phyloP scores from a whole-genome alignment of 352 stramenopile genomes.

The Globisporangium acanthophoron region DNA sequence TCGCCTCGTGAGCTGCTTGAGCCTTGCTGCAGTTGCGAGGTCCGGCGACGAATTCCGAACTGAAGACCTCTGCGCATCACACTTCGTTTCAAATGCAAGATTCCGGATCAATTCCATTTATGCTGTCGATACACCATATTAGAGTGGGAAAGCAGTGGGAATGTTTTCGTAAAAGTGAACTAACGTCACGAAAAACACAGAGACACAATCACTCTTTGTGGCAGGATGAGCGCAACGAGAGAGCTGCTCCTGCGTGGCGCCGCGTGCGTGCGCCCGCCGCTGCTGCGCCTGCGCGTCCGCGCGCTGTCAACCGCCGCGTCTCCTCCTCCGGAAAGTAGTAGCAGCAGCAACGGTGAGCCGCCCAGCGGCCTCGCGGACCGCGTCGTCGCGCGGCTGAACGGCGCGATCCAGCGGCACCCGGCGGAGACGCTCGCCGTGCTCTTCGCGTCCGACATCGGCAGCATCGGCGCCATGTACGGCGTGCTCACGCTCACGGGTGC shows the following conservation, averaged over 20 bases:
- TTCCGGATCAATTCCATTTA: no score
- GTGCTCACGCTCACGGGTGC: conserved; percentile 55
- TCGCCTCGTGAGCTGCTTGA: neutral
- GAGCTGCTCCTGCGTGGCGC: neutral
- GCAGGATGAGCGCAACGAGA: neutral
- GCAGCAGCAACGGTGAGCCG: neutral
- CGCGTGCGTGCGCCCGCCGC: no score
- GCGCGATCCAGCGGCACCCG: conserved; percentile 66
- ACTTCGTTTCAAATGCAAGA: no score
- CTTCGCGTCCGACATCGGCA: conserved; percentile 75
- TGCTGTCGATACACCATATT: no score
- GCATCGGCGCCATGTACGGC: conserved; percentile 76
- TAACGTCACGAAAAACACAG: neutral
- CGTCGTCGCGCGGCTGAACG: conserved; percentile 71
- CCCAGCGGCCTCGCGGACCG: conserved; percentile 40
- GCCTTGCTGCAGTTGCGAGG: neutral
- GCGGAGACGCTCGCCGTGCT: conserved; percentile 72
- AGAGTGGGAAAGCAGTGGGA: no score
- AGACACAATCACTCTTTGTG: no score
- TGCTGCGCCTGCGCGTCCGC: neutral
- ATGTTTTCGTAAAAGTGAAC: no score
- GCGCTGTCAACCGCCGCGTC: neutral
- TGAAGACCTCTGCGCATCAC: neutral
- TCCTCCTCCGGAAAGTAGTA: neutral
- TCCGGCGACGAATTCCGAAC: neutral